Base-by-base conservation (phyloP, 495 filamentous ascomycete species). In the Penicillium coprophilum region DNA sequence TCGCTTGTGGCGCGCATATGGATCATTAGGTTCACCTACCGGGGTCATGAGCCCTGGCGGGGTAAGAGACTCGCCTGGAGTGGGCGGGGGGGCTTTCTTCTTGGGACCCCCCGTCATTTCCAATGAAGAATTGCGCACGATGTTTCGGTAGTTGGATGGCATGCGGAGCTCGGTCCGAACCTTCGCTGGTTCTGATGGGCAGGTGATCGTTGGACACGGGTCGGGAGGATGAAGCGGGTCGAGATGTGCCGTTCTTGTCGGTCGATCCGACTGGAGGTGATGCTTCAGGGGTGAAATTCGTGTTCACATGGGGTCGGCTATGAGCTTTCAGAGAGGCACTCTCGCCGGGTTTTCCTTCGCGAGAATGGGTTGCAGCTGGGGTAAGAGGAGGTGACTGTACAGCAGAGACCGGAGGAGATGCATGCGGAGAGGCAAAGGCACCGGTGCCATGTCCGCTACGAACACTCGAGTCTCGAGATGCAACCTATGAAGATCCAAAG, bases 361-460 rank as follows among this genome's bases (percentile, higher is more conserved):
- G 74, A 51, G 81, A 83, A 56, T 77, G 70, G 40, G 89, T 90
- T 13, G 83, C 90, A 31, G 91, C 86, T 30, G 94, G 93, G 4
- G 93, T 96, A 13, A 97, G 82, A 21, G 91, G 92, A 57, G 94
- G 94, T 13, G 92, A 94, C 60, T 93, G 87, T 77, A 92, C 85
- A 45, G 85, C 80, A 46, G 86, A 79, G 23, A 76, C 71, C 28
- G 77, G 73, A 45, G 80, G 79, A 45, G 81, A 82, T 28, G 70
- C 61, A 58, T 71, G 73, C 30, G 75, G 73, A 36, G 78, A 80
- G 44, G 69, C 60, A 53, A 59, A 66, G 19, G 80, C 79, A 55
- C 65, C 66, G 48, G 65, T 74, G 32, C 62, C 68, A 59, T 64
- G 69, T 58, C 61, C 72, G 53, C 67, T 73, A 24, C 74, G 68